Conservation (phyloP, 2,329 filamentous ascomycete genomes). For the Cercospora sesami region DNA sequence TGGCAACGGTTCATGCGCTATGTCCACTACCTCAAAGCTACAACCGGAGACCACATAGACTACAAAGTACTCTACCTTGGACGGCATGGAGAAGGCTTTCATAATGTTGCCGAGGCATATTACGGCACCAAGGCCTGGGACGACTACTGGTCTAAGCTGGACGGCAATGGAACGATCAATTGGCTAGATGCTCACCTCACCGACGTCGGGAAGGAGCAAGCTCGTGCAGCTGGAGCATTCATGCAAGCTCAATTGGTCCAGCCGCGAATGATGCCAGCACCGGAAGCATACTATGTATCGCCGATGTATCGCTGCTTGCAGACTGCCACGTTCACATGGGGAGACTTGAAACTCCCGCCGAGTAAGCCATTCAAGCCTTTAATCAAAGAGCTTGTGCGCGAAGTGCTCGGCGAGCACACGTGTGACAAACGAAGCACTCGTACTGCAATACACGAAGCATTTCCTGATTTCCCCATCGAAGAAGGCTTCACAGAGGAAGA, state of each 20-base stretch:
- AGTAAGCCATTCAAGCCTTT: conserved; percentile 56
- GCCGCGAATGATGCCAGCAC: conserved; percentile 54
- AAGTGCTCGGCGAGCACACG: conserved; percentile 67
- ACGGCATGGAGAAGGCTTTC: conserved; percentile 67
- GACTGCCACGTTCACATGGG: conserved; percentile 64
- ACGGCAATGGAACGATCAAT: conserved; percentile 62
- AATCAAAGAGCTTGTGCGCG: conserved; percentile 64
- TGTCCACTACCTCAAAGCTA: conserved; percentile 55
- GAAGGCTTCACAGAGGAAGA: conserved; percentile 62
- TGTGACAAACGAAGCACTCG: conserved; percentile 63
- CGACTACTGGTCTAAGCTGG: conserved; percentile 62
- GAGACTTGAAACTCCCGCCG: conserved; percentile 53
- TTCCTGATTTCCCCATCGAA: conserved; percentile 60
- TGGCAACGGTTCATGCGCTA: conserved; percentile 66
- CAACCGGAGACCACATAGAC: conserved; percentile 44
- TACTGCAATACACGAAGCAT: conserved; percentile 54
- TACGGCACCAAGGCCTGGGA: conserved; percentile 72
- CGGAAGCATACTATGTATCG: conserved; percentile 65
- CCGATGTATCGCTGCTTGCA: conserved; percentile 64
- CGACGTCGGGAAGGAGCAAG: conserved; percentile 57
- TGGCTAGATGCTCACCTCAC: conserved; percentile 68
- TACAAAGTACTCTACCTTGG: conserved; percentile 70
- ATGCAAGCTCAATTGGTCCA: conserved; percentile 57
- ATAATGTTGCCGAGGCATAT: conserved; percentile 63
- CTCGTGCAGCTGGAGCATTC: conserved; percentile 59